A percentile compares a stretch with the other conserved stretches of the same genome.
phyloP scores from a whole-genome alignment of 1,284 basidiomycete genomes.

The Vanrija sp. region DNA sequence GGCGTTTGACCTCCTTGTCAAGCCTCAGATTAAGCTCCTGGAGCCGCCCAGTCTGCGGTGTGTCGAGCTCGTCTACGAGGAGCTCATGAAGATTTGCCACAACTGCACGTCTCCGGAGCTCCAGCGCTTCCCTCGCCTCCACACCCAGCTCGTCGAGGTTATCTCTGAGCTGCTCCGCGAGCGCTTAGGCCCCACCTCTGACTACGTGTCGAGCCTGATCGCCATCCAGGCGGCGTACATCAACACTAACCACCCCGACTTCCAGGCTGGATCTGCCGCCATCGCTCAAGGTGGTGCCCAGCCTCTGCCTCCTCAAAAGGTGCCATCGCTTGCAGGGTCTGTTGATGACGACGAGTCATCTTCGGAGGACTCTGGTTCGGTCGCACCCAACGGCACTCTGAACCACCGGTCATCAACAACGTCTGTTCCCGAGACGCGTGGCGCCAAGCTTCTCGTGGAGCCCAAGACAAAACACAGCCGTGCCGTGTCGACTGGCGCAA shows the following conservation, averaged over 20 bases:
- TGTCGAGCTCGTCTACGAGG: constrained; percentile 97
- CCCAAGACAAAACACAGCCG: constrained; percentile 21
- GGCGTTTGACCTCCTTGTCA: constrained; percentile 95
- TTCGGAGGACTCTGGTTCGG: constrained; percentile 42
- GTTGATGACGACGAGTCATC: constrained; percentile 37
- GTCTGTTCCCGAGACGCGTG: constrained; percentile 67
- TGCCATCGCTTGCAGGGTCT: constrained; percentile 29
- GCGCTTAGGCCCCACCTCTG: constrained; percentile 90
- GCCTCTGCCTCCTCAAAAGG: constrained; percentile 17
- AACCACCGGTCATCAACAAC: constrained; percentile 66
- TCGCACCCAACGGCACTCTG: constrained; percentile 54
- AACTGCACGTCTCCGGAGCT: constrained; percentile 92
- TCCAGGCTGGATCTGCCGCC: constrained; percentile 49
- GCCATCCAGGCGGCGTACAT: constrained; percentile 98
- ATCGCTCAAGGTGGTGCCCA: constrained; percentile 45
- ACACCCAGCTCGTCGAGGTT: constrained; percentile 93
- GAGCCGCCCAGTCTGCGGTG: constrained; percentile 91
- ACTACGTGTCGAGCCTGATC: constrained; percentile 93
- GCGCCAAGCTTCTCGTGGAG: constrained; percentile 20
- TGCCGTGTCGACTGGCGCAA: constrained; percentile 8
- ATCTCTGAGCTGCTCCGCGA: constrained; percentile 94
- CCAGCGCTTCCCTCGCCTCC: constrained; percentile 91
- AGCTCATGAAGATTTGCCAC: constrained; percentile 98
- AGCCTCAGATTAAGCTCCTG: constrained; percentile 96
- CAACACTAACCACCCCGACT: constrained; percentile 57